Evolutionary conservation across 2,329 filamentous ascomycete genomes (phyloP).

Genomic region (Ceratocystiopsis minuta): DNA sequence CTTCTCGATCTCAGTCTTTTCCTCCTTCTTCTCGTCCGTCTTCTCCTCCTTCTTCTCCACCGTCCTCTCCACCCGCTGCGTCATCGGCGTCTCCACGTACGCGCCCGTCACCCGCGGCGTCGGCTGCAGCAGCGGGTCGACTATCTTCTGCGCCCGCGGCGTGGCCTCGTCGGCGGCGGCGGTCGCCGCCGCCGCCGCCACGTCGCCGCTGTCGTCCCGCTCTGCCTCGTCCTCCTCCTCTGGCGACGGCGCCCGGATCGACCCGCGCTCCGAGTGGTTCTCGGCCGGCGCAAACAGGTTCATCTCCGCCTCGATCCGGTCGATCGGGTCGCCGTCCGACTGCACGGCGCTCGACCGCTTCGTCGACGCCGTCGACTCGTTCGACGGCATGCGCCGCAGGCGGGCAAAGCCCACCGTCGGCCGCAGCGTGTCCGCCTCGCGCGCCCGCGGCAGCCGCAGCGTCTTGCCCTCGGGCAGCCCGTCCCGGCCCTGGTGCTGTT

Average conservation of each 20-base stretch:
- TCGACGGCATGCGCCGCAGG: constrained; percentile 24
- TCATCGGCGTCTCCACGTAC: constrained; percentile 37
- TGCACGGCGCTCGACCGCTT: constrained; percentile 28
- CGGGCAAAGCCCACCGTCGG: constrained; percentile 28
- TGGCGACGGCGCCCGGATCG: constrained; percentile 32
- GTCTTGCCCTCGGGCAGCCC: background rate
- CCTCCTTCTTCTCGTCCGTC: background rate
- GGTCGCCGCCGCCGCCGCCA: background rate
- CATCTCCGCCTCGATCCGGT: constrained; percentile 38
- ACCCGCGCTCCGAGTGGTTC: constrained; percentile 37
- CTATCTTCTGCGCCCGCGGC: constrained; percentile 23
- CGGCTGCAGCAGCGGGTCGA: constrained; percentile 28
- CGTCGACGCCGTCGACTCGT: constrained; percentile 24
- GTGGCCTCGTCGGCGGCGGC: constrained; percentile 16
- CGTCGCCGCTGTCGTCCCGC: constrained; percentile 1
- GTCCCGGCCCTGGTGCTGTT: background rate
- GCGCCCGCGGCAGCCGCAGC: constrained; percentile 12
- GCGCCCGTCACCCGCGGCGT: constrained; percentile 37
- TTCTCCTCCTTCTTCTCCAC: constrained; percentile 2
- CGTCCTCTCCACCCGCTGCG: constrained; percentile 21
- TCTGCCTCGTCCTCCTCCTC: constrained; percentile 15
- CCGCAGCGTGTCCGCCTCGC: constrained; percentile 10
- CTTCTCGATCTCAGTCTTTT: background rate
- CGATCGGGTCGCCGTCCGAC: constrained; percentile 36
- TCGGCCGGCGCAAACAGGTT: constrained; percentile 36